Conservation (phyloP, 2,329 filamentous ascomycete genomes). For the Fusarium liriodendri region DNA sequence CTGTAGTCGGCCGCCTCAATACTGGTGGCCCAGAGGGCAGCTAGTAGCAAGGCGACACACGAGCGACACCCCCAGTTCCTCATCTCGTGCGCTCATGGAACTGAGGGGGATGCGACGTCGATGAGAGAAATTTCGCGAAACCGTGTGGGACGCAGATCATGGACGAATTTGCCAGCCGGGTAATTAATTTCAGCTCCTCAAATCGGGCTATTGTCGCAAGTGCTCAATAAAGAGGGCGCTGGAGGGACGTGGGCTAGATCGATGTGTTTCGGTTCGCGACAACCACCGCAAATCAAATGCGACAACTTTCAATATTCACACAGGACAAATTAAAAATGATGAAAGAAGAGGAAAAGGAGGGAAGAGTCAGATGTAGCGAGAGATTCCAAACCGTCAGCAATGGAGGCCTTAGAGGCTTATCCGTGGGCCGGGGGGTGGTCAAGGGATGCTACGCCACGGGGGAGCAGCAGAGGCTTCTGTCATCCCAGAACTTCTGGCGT, state of each 20-base stretch:
- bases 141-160: slow-evolving; percentile 24
- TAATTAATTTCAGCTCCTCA: slow-evolving; percentile 20
- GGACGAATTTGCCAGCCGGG: slow-evolving; percentile 10
- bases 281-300: slow-evolving; percentile 5
- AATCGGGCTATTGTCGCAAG: slow-evolving; percentile 8
- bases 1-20: slow-evolving; percentile 43
- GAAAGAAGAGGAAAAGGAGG: slow-evolving; percentile 22
- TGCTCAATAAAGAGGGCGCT: neutral
- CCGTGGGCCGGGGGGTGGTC: slow-evolving; percentile 35
- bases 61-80: slow-evolving; percentile 37
- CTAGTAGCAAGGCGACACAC: slow-evolving; percentile 32
- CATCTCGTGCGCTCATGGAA: slow-evolving; percentile 36
- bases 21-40: slow-evolving; percentile 32
- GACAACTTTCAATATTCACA: slow-evolving; percentile 1
- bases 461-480: slow-evolving; percentile 37
- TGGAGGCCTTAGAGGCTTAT: slow-evolving; percentile 40
- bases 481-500: slow-evolving; percentile 22
- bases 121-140: slow-evolving; percentile 13
- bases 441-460: slow-evolving; percentile 42
- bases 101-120: slow-evolving; percentile 22
- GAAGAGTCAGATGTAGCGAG: slow-evolving; percentile 19
- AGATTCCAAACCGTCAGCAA: slow-evolving; percentile 40
- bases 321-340: slow-evolving; percentile 1
- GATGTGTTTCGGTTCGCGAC: slow-evolving; percentile 10
- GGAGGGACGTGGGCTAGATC: neutral